These are phyloP conservation scores for Blastobotrys attinorum DNA, from an alignment of 805 yeast species.

Conservation along the genomic window DNA sequence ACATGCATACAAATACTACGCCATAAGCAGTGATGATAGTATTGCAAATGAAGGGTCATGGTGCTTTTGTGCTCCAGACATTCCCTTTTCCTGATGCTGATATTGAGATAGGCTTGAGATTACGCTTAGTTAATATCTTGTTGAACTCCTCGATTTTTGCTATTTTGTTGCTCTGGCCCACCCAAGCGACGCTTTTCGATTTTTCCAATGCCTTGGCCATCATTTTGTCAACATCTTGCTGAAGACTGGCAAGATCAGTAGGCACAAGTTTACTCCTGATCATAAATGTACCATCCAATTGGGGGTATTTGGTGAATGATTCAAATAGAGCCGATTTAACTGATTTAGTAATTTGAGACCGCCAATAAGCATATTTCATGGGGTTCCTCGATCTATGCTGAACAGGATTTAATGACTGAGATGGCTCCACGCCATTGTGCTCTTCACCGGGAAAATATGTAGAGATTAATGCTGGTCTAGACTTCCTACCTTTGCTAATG, in stretches of 20 bases:
- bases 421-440: conserved; percentile 12
- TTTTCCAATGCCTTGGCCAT: conserved; percentile 5
- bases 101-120: background rate
- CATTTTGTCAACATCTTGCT: conserved; percentile 7
- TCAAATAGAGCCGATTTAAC: conserved; percentile 6
- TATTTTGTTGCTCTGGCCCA: conserved; percentile 9
- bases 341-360: conserved; percentile 7
- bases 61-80: background rate
- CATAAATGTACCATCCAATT: conserved; percentile 14
- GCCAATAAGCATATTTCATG: conserved; percentile 17
- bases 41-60: background rate
- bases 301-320: conserved; percentile 4
- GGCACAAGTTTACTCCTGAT: conserved; percentile 11
- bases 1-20: conserved; percentile 43
- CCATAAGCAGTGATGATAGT: too few species aligned
- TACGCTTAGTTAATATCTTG: too few species aligned
- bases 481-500: conserved; percentile 14
- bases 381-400: conserved; percentile 15
- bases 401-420: background rate
- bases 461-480: conserved; percentile 14
- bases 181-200: conserved; percentile 10
- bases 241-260: conserved; percentile 3
- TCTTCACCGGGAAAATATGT: conserved; percentile 10
- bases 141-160: too few species aligned
- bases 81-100: background rate